phyloP scores from a whole-genome alignment of 139 green algal species.

The Coccomyxa sp. region DNA sequence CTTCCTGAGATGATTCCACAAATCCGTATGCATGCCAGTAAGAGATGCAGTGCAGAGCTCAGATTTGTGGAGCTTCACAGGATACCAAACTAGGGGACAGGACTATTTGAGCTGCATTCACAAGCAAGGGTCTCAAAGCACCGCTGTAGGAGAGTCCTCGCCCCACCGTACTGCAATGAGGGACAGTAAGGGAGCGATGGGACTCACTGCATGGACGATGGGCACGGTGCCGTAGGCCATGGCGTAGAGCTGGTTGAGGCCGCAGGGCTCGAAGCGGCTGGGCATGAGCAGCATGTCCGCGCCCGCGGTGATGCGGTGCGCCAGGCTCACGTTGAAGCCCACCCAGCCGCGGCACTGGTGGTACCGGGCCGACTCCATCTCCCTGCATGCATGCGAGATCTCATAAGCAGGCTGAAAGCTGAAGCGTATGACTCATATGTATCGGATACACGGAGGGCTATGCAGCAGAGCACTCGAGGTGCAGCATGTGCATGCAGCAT shows the following conservation, averaged over 20 bases:
- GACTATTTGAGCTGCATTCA: neutral
- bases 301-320: conserved; percentile 88
- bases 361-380: conserved; percentile 44
- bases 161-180: no score
- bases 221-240: conserved; percentile 97
- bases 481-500: neutral
- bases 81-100: neutral
- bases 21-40: neutral
- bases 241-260: conserved; percentile 83
- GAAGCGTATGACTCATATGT: no score
- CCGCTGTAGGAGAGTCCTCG: neutral
- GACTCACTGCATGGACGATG: conserved; percentile 57
- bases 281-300: conserved; percentile 84
- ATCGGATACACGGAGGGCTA: no score
- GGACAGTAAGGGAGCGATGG: neutral
- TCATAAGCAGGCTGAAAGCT: no score
- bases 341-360: conserved; percentile 84
- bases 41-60: neutral
- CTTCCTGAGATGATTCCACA: neutral
- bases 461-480: no score
- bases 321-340: conserved; percentile 86
- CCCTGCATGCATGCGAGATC: no score
- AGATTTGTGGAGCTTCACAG: neutral
- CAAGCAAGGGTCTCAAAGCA: neutral
- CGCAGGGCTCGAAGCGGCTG: conserved; percentile 90